Evolutionary conservation across 441 rosid species (phyloP).

Genomic region (Mallotus repandus): DNA sequence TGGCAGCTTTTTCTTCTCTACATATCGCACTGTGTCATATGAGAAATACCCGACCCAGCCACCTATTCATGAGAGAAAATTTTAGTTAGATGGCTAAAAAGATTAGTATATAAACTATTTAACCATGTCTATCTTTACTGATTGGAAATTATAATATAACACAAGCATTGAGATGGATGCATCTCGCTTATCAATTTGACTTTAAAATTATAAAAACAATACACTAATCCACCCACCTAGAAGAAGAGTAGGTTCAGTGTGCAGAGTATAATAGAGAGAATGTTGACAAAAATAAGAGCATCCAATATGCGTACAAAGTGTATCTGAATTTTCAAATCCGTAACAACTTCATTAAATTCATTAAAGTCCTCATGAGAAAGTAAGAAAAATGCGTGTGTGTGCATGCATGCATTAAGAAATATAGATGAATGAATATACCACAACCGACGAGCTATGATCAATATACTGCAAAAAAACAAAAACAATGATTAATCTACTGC

Average conservation of each 20-base stretch:
- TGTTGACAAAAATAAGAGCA: not conserved
- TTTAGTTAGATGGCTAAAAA: slow-evolving; percentile 1
- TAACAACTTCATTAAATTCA: not conserved
- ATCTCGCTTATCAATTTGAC: not conserved
- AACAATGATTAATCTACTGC: too few relatives aligned
- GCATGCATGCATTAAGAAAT: not conserved
- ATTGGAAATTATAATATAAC: not conserved
- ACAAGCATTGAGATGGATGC: not conserved
- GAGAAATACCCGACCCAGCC: slow-evolving; percentile 98
- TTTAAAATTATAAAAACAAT: not conserved
- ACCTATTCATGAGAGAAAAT: slow-evolving; percentile 42
- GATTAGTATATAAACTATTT: not conserved
- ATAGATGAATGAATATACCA: not conserved
- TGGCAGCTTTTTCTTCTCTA: slow-evolving; percentile 71
- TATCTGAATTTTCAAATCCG: not conserved
- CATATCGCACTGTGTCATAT: slow-evolving; percentile 81
- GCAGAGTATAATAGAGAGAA: too few relatives aligned
- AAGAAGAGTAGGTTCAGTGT: too few relatives aligned
- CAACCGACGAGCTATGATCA: not conserved
- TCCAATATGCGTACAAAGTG: not conserved
- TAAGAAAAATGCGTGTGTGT: not conserved
- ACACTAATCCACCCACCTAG: too few relatives aligned
- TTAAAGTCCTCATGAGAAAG: too few relatives aligned
- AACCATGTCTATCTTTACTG: not conserved
- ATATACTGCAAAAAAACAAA: too few relatives aligned